phyloP scores from a whole-genome alignment of 345 rosid species.

The Acer campestre region DNA sequence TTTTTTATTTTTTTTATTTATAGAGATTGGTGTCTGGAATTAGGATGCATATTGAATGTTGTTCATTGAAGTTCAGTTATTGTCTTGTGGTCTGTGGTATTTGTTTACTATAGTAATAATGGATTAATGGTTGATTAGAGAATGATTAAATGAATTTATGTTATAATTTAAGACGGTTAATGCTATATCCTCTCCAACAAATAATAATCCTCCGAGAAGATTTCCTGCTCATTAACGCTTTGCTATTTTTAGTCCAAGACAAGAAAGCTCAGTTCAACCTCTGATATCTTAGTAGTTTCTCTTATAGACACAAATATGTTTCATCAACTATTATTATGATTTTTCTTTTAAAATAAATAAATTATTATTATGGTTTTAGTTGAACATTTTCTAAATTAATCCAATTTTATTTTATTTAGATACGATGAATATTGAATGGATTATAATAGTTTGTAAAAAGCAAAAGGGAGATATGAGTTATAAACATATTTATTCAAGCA shows the following conservation, averaged over 20 bases:
- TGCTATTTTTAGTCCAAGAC: background rate
- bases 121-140: slow-evolving; percentile 1
- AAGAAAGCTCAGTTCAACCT: background rate
- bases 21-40: background rate
- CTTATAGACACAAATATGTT: no score
- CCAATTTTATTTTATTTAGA: no score
- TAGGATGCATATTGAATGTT: background rate
- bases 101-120: background rate
- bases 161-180: background rate
- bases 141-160: background rate
- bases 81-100: slow-evolving; percentile 11
- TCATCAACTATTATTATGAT: background rate
- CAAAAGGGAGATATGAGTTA: no score
- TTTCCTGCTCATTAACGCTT: slow-evolving; percentile 15
- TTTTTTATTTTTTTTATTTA: no score
- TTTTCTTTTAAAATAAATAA: no score
- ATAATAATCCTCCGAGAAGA: slow-evolving; percentile 2
- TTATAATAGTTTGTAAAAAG: no score
- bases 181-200: background rate
- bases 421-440: background rate
- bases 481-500: no score
- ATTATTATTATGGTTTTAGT: no score
- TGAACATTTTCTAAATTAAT: background rate
- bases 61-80: slow-evolving; percentile 1
- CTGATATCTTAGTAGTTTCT: background rate